Conservation (phyloP, 2,329 filamentous ascomycete species). For the Pseudogymnoascus sp. region DNA sequence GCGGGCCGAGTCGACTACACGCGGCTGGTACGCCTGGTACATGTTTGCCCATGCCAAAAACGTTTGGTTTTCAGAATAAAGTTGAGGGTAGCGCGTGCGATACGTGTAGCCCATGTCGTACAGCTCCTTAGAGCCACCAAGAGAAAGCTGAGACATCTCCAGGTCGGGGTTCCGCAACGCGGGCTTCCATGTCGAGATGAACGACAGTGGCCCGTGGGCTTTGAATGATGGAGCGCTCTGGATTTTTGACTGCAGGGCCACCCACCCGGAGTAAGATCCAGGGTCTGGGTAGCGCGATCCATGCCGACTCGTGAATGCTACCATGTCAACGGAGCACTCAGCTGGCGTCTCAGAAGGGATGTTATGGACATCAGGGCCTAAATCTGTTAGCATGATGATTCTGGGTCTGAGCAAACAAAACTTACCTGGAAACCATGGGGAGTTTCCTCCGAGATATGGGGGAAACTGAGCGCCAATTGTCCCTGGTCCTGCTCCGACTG, state of each 20-base stretch:
- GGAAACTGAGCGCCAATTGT: too few relatives aligned
- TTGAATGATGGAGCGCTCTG: slow-evolving; percentile 44
- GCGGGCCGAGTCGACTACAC: slow-evolving; percentile 54
- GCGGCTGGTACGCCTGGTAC: slow-evolving; percentile 38
- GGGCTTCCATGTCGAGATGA: slow-evolving; percentile 51
- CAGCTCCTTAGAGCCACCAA: slow-evolving; percentile 56
- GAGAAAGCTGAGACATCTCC: slow-evolving; percentile 51
- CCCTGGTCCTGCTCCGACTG: too few relatives aligned
- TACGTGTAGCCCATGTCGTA: slow-evolving; percentile 40
- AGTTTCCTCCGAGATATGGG: slow-evolving; percentile 39
- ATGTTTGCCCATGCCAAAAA: slow-evolving; percentile 60
- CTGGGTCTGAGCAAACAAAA: neutral
- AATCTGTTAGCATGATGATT: neutral
- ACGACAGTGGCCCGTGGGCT: slow-evolving; percentile 44
- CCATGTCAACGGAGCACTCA: slow-evolving; percentile 52
- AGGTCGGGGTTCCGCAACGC: slow-evolving; percentile 45
- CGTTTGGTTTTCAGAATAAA: slow-evolving; percentile 37
- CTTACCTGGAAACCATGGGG: slow-evolving; percentile 45
- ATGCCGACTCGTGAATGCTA: slow-evolving; percentile 52
- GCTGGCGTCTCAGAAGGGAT: slow-evolving; percentile 48
- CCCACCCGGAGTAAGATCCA: slow-evolving; percentile 53
- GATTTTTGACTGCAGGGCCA: slow-evolving; percentile 21
- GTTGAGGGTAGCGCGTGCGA: slow-evolving; percentile 35
- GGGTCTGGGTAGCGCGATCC: slow-evolving; percentile 56
- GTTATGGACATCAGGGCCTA: slow-evolving; percentile 48